These are phyloP conservation scores for Mallotus nudiflorus DNA, from an alignment of 345 rosid species.

Conservation along the genomic window DNA sequence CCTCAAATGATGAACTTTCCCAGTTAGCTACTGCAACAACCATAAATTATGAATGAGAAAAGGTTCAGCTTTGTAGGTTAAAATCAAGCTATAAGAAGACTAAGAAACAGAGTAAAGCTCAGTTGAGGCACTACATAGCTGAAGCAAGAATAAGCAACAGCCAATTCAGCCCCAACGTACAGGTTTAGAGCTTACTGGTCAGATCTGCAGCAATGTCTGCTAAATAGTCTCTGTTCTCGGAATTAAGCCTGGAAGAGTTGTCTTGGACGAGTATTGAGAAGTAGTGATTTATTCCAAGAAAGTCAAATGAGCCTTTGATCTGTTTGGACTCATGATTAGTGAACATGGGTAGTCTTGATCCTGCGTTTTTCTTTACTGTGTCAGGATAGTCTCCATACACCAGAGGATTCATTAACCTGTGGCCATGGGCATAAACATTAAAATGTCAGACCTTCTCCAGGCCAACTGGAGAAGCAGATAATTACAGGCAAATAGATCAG, in stretches of 20 bases:
- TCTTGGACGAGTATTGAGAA: constrained; percentile 25
- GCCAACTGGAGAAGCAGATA: not conserved
- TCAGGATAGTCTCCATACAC: constrained; percentile 69
- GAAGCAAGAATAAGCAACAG: no score
- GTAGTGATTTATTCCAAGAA: constrained; percentile 54
- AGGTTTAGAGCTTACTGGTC: constrained; percentile 23
- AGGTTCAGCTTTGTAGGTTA: no score
- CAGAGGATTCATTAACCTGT: constrained; percentile 41
- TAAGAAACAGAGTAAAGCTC: no score
- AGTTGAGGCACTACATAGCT: no score
- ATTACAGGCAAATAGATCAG: not conserved
- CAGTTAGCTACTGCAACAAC: no score
- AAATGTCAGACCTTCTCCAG: constrained; percentile 49
- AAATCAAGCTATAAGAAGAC: constrained; percentile 68
- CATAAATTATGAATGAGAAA: no score
- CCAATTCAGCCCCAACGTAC: no score
- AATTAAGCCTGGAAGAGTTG: constrained; percentile 17
- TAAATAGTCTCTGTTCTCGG: constrained; percentile 25
- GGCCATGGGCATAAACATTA: no score
- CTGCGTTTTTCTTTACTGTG: constrained; percentile 51
- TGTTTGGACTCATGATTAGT: constrained; percentile 48
- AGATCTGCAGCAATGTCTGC: constrained; percentile 40
- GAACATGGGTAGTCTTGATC: constrained; percentile 68
- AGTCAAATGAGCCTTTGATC: constrained; percentile 65
- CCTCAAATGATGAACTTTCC: no score